A percentile compares a stretch with the other conserved stretches of the same genome.
Conservation (phyloP, 228 moss, liverwort and hornwort genomes). For the Sphagnum magellanicum region DNA sequence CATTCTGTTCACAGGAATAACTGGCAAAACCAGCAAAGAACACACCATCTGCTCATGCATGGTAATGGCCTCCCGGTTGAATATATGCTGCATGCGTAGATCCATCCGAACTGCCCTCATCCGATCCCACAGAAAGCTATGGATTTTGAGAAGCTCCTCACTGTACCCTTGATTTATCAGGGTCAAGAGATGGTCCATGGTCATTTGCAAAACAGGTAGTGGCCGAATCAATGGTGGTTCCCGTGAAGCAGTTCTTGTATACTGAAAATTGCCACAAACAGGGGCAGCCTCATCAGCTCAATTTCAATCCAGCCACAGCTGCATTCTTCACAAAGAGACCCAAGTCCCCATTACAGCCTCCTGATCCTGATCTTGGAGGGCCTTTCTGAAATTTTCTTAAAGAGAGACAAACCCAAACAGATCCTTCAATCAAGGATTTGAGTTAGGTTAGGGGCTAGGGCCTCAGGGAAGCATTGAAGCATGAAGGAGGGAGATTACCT, state of each 20-base stretch:
- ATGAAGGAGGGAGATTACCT: slow-evolving; percentile 25
- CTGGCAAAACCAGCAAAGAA: too few species aligned
- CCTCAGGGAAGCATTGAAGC: too few species aligned
- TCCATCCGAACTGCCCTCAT: slow-evolving; percentile 99
- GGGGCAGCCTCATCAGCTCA: neutral
- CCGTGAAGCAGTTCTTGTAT: slow-evolving; percentile 92
- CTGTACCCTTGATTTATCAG: slow-evolving; percentile 72
- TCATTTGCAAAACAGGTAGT: slow-evolving; percentile 62
- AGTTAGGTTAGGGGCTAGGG: too few species aligned
- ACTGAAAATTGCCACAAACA: slow-evolving; percentile 35
- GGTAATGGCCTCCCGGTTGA: slow-evolving; percentile 78
- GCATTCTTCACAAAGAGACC: neutral
- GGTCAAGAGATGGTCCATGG: slow-evolving; percentile 66
- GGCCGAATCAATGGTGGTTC: slow-evolving; percentile 90
- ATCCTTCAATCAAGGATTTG: too few species aligned
- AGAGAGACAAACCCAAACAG: neutral
- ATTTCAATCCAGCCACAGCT: neutral
- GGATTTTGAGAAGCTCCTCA: slow-evolving; percentile 77
- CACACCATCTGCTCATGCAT: slow-evolving; percentile 99
- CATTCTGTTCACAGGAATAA: neutral
- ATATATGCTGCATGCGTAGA: slow-evolving; percentile 96
- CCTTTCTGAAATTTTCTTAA: neutral
- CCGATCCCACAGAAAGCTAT: slow-evolving; percentile 96
- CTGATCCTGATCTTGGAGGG: too few species aligned
- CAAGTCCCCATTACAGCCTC: neutral